Evolutionary conservation across 164 flowering plant species (phyloP).

Genomic region (Sextonia rubra): DNA sequence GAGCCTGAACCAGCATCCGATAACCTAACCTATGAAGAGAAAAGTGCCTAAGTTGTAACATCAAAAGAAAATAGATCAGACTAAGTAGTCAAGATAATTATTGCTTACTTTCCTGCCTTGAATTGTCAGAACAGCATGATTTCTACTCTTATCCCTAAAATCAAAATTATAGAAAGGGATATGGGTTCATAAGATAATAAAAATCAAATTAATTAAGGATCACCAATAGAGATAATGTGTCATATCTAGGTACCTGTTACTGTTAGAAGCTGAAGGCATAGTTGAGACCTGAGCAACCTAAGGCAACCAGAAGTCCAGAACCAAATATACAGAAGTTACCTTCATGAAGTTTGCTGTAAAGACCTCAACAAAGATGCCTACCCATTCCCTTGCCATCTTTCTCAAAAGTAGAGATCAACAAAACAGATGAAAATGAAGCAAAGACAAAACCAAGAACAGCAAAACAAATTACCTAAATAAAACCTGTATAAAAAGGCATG

Average conservation of each 20-base stretch:
- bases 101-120: constrained; percentile 61
- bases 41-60: not conserved
- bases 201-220: not conserved
- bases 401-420: not conserved
- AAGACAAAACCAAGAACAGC: not conserved
- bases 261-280: constrained; percentile 28
- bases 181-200: not conserved
- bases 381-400: not conserved
- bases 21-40: constrained; percentile 52
- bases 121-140: constrained; percentile 35
- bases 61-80: not conserved
- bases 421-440: not conserved
- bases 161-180: constrained; percentile 9
- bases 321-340: not conserved
- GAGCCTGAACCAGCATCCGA: constrained; percentile 49
- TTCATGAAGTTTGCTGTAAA: constrained; percentile 3
- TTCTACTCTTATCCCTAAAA: constrained; percentile 46
- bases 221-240: constrained; percentile 31
- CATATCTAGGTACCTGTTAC: constrained; percentile 35
- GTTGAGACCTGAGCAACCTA: constrained; percentile 36
- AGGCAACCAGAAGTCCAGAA: constrained; percentile 1
- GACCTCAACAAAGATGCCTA: not conserved
- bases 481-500: not conserved
- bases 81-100: constrained; percentile 2
- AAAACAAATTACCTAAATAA: too few relatives aligned